Evolutionary conservation across 1,139 yeast species (phyloP).

Genomic region (Geotrichum aggregatum): DNA sequence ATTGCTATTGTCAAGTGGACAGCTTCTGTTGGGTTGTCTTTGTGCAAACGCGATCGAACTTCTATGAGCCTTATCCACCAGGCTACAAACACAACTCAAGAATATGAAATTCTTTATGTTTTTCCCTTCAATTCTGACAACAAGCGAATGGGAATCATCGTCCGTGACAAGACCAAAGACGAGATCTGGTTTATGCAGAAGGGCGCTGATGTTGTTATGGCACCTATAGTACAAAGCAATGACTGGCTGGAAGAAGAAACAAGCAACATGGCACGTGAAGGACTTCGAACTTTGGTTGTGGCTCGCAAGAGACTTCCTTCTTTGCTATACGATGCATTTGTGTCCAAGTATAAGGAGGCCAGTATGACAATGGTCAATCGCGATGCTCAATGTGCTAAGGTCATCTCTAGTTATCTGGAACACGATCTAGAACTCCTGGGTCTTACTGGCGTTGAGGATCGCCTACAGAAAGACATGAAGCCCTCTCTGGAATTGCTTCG

Average conservation of each 20-base stretch:
- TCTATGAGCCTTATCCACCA: constrained; percentile 65
- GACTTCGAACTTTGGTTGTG: constrained; percentile 87
- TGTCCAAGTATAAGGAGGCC: constrained; percentile 63
- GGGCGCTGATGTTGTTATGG: constrained; percentile 97
- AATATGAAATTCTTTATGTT: constrained; percentile 68
- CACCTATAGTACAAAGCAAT: constrained; percentile 71
- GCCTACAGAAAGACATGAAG: constrained; percentile 84
- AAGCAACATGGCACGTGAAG: constrained; percentile 97
- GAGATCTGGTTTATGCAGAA: constrained; percentile 84
- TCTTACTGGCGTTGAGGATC: constrained; percentile 95
- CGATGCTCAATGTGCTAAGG: constrained; percentile 66
- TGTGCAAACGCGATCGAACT: constrained; percentile 76
- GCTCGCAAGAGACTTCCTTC: constrained; percentile 67
- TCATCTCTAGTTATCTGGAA: constrained; percentile 67
- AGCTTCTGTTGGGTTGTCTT: constrained; percentile 73
- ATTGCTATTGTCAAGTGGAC: constrained; percentile 94
- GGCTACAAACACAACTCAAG: constrained; percentile 50
- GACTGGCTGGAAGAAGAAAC: constrained; percentile 99
- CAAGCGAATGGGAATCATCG: constrained; percentile 91
- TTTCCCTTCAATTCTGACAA: constrained; percentile 96
- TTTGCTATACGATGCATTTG: constrained; percentile 60
- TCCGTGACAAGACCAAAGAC: constrained; percentile 56
- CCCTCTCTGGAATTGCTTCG: constrained; percentile 85
- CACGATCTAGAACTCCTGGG: constrained; percentile 82
- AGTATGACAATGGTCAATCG: constrained; percentile 74